phyloP scores from a whole-genome alignment of 2,329 filamentous ascomycete genomes.

The Pyrenochaeta sp. region DNA sequence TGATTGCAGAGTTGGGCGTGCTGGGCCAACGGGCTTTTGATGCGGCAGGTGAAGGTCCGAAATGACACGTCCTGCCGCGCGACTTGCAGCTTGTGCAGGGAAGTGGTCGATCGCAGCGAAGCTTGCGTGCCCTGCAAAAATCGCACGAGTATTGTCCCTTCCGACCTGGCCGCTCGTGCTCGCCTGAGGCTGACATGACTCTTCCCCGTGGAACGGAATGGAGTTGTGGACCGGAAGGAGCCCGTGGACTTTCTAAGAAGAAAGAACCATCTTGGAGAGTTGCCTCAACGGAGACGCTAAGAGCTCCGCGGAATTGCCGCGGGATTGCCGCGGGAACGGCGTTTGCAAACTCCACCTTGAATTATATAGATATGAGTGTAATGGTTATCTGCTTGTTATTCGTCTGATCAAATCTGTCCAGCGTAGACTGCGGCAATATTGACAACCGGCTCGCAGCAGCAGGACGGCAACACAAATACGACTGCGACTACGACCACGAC shows the following conservation, averaged over 20 bases:
- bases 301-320: not conserved
- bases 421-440: not conserved
- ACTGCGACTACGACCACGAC: not conserved
- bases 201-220: not conserved
- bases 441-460: not conserved
- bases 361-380: not conserved
- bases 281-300: not conserved
- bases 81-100: slow-evolving; percentile 37
- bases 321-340: not conserved
- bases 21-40: not conserved
- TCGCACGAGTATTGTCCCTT: slow-evolving; percentile 33
- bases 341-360: not conserved
- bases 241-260: not conserved
- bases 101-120: slow-evolving; percentile 34
- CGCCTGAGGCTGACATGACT: not conserved
- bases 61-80: not conserved
- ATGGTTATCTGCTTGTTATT: not conserved
- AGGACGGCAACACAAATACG: not conserved
- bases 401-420: not conserved
- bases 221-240: not conserved
- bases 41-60: not conserved
- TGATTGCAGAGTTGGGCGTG: not conserved
- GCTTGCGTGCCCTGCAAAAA: slow-evolving; percentile 38
- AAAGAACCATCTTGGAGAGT: not conserved
- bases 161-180: slow-evolving; percentile 2